Evolutionary conservation across 2,329 filamentous ascomycete species (phyloP).

Genomic region (Ophiostoma ips): DNA sequence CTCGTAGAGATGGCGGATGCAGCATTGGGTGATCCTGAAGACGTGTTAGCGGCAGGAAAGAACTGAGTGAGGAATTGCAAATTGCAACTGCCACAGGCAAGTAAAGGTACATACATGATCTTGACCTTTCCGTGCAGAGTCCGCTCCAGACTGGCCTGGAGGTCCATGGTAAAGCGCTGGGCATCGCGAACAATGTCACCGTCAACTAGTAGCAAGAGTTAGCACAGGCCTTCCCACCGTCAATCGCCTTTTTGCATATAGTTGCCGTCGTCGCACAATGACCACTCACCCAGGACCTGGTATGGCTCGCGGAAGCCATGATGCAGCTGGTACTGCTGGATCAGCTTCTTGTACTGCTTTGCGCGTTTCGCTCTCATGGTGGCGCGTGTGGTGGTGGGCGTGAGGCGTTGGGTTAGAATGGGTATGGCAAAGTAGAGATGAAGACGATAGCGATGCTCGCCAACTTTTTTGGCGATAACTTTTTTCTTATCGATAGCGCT

Average conservation of each 20-base stretch:
- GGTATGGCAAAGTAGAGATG: not conserved
- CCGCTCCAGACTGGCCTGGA: constrained; percentile 60
- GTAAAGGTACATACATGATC: constrained; percentile 43
- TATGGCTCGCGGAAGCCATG: constrained; percentile 92
- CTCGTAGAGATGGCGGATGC: constrained; percentile 16
- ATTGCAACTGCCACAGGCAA: too few relatives aligned
- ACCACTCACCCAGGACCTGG: constrained; percentile 58
- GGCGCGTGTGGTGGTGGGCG: not conserved
- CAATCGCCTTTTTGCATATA: not conserved
- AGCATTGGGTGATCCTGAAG: constrained; percentile 14
- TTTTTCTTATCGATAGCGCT: constrained; percentile 9
- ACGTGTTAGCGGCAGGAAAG: not conserved
- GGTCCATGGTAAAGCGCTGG: constrained; percentile 75
- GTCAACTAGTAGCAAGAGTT: constrained; percentile 48
- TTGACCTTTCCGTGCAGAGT: constrained; percentile 82
- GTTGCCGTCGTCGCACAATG: too few relatives aligned
- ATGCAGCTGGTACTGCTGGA: constrained; percentile 76
- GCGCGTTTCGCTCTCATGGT: constrained; percentile 21
- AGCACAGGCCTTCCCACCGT: not conserved
- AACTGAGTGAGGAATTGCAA: too few relatives aligned
- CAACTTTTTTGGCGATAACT: constrained; percentile 10
- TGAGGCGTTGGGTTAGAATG: not conserved
- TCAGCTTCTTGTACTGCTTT: constrained; percentile 61
- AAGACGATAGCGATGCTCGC: not conserved
- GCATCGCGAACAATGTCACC: constrained; percentile 74